Evolutionary conservation across 495 filamentous ascomycete genomes (phyloP).

Genomic region (Clavariopsis aquatica): DNA sequence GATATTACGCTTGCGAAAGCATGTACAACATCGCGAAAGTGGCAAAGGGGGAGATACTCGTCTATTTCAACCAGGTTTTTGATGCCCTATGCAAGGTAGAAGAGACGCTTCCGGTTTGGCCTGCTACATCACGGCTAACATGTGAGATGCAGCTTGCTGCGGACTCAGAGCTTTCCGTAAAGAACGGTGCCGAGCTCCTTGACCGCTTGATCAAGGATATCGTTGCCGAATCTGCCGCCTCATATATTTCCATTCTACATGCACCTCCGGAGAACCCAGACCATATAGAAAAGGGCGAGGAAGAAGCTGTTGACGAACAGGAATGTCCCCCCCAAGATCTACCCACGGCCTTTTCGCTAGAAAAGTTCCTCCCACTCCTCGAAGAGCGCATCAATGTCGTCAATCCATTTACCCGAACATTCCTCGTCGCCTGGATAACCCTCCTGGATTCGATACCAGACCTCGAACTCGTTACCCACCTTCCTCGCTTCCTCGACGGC

Average conservation of each 20-base stretch:
- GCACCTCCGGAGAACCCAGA: slow-evolving; percentile 43
- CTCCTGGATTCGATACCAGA: slow-evolving; percentile 96
- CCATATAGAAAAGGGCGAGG: too few species aligned
- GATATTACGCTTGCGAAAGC: slow-evolving; percentile 99
- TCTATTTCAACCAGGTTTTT: slow-evolving; percentile 98
- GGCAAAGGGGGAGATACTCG: slow-evolving; percentile 92
- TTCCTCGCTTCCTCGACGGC: slow-evolving; percentile 89
- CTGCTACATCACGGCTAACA: neutral
- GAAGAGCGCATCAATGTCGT: slow-evolving; percentile 90
- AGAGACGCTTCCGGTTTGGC: neutral
- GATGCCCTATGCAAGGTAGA: slow-evolving; percentile 92
- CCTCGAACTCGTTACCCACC: slow-evolving; percentile 86
- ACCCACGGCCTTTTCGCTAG: slow-evolving; percentile 90
- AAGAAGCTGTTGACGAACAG: slow-evolving; percentile 34
- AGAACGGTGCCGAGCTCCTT: slow-evolving; percentile 95
- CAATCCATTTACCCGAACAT: slow-evolving; percentile 91
- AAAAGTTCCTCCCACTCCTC: slow-evolving; percentile 86
- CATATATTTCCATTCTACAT: slow-evolving; percentile 88
- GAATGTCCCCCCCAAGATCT: slow-evolving; percentile 47
- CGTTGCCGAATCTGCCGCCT: slow-evolving; percentile 91
- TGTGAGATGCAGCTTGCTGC: slow-evolving; percentile 72
- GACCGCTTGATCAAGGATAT: slow-evolving; percentile 98
- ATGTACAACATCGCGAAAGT: slow-evolving; percentile 99
- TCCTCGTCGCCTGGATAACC: slow-evolving; percentile 94
- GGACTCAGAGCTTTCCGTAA: slow-evolving; percentile 94